Percentiles rank a stretch among this genome's conserved stretches.
phyloP scores from a whole-genome alignment of 306 rosid genomes.

The Mucuna pruriens region DNA sequence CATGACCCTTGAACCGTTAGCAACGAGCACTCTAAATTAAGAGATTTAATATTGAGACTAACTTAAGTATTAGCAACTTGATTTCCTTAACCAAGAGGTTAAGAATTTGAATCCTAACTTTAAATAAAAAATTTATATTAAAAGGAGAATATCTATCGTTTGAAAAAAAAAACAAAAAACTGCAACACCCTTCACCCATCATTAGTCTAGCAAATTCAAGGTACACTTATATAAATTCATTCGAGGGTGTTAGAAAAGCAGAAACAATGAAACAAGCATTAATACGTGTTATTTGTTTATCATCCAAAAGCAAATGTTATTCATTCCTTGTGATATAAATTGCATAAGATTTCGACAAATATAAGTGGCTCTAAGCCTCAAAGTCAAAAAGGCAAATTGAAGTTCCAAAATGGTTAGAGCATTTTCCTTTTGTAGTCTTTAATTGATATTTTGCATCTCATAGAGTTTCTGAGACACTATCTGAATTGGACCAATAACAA shows the following conservation, averaged over 20 bases:
- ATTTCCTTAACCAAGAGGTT: too few species aligned
- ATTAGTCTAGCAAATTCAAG: too few species aligned
- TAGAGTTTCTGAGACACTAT: conserved; percentile 6
- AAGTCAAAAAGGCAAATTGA: conserved; percentile 1
- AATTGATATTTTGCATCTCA: conserved; percentile 11
- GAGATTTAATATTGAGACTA: too few species aligned
- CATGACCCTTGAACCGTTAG: too few species aligned
- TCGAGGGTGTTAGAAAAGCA: background rate
- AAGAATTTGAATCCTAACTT: too few species aligned
- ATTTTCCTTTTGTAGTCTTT: background rate
- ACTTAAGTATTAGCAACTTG: too few species aligned
- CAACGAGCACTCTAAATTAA: too few species aligned
- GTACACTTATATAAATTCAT: too few species aligned
- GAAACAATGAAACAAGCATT: background rate
- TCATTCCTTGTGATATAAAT: background rate
- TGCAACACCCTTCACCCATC: too few species aligned
- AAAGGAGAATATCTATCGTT: too few species aligned
- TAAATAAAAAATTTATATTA: too few species aligned
- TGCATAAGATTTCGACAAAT: background rate
- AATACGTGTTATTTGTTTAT: background rate
- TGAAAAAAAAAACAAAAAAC: too few species aligned
- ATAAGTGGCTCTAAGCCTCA: background rate
- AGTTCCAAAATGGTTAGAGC: background rate
- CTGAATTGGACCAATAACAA: background rate
- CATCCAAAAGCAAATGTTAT: background rate